Base-by-base conservation (phyloP, 2,329 filamentous ascomycete genomes). In the Tolypocladium nubicola region DNA sequence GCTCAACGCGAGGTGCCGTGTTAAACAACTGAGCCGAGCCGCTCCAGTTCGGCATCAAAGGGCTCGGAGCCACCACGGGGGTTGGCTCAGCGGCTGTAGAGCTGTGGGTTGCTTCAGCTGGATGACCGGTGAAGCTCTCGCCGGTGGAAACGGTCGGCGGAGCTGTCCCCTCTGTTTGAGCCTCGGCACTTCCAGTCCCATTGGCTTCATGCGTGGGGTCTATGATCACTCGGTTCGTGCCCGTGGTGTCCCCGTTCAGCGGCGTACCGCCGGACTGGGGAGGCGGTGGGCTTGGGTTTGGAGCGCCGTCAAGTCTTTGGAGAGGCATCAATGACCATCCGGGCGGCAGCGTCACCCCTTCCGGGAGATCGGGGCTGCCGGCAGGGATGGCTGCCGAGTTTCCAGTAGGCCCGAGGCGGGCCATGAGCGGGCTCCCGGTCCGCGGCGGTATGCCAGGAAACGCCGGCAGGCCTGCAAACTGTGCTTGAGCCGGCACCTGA, bases 301-400 rank as follows among this genome's bases (percentile, higher is more conserved):
- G 64, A 4, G 62, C 65, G n/a, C 70, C 74, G 54, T 81, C 78
- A 10, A 82, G 62, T 30, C 81, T 76, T 61, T 85, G 79, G 2
- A 88, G 73, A 30, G 85, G 84, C 52, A 87, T 71, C 43, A 88
- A 69, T 26, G 82, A 81, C 85, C 85, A 88, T 6, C 85, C 85
- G 35, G 79, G 76, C 2, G 85, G 85, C 23, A 88, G 77, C 6
- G 79, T 76, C n/a, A 88, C 76, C 7, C 84, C 84, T 56, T 83
- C 79, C 0, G 85, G 85, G 10, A 87, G 73, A 9, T 85, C 82
- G 23, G 80, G 68, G 62, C 82, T 85, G 21, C 83, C 83, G 4
- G 83, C 74, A 5, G 82, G 81, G 55, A 86, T 84, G 1, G 79
- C 73, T 16, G 75, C 69, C 11, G 77, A 70, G 47, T 77, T 75